Percentiles rank a stretch among this genome's conserved stretches.
These are phyloP conservation scores for Plasmodium adleri DNA, from an alignment of 169 alveolate genomes.

Conservation along the genomic window DNA sequence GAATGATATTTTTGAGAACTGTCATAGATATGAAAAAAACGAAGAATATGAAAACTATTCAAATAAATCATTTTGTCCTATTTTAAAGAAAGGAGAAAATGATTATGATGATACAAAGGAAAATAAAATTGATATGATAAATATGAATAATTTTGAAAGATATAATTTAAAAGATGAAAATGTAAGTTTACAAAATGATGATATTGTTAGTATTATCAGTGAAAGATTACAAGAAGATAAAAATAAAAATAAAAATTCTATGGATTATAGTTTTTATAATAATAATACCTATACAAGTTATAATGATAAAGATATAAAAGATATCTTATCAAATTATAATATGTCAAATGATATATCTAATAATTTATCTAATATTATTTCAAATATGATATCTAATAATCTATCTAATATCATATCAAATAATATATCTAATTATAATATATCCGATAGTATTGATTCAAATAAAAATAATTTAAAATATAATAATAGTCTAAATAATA, in stretches of 20 bases:
- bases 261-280: background rate
- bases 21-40: background rate
- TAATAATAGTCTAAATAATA: conserved; percentile 1
- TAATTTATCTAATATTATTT: too few species aligned
- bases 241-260: background rate
- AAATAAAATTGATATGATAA: background rate
- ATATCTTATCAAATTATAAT: background rate
- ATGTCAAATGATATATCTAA: too few species aligned
- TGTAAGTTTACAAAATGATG: background rate
- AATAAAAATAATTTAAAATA: background rate
- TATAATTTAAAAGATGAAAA: conserved; percentile 8
- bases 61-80: conserved; percentile 19
- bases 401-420: too few species aligned
- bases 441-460: too few species aligned
- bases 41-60: background rate
- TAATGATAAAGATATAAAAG: too few species aligned
- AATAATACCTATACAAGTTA: background rate
- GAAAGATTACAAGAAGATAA: conserved; percentile 17
- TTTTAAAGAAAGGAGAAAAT: background rate
- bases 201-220: background rate
- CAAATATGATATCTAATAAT: too few species aligned
- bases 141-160: conserved; percentile 2
- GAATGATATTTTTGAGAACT: background rate
- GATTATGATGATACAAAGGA: conserved; percentile 7
- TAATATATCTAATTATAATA: too few species aligned